phyloP scores from a whole-genome alignment of 179 eudicot species.

The Kewa caespitosa region DNA sequence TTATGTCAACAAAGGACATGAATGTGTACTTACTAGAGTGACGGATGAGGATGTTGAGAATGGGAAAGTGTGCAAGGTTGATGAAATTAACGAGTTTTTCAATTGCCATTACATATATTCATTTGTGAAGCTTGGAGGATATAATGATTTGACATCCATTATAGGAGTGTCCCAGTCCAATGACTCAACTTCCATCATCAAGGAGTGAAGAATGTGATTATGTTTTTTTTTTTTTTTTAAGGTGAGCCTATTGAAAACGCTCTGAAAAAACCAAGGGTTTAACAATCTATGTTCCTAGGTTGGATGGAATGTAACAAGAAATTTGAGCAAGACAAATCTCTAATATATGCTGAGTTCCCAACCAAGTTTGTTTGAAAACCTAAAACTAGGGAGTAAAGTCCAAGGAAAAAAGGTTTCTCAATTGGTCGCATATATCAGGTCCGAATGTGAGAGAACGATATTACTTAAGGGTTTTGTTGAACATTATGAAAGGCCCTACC shows the following conservation, averaged over 20 bases:
- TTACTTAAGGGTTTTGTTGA: background rate
- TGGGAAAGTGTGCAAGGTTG: background rate
- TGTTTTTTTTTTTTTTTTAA: too few species aligned
- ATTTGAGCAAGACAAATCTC: background rate
- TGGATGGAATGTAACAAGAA: slow-evolving; percentile 11
- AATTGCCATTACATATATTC: too few species aligned
- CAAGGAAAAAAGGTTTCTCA: background rate
- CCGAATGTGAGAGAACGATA: background rate
- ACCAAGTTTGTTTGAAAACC: background rate
- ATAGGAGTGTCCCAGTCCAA: background rate
- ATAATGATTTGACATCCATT: background rate
- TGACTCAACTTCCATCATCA: background rate
- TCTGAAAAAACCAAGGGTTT: background rate
- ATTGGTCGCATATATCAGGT: background rate
- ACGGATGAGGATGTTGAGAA: too few species aligned
- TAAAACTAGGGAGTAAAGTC: background rate
- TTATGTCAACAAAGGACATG: slow-evolving; percentile 29
- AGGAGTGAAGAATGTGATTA: background rate
- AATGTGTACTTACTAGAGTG: background rate
- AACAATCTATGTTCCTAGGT: background rate
- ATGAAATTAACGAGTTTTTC: background rate
- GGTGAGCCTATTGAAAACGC: background rate
- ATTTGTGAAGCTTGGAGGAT: background rate
- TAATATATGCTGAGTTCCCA: background rate
- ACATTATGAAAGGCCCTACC: background rate